A percentile compares a stretch with the other conserved stretches of the same genome.
These are phyloP conservation scores for Santalum album DNA, from an alignment of 164 flowering plant species.

Conservation along the genomic window DNA sequence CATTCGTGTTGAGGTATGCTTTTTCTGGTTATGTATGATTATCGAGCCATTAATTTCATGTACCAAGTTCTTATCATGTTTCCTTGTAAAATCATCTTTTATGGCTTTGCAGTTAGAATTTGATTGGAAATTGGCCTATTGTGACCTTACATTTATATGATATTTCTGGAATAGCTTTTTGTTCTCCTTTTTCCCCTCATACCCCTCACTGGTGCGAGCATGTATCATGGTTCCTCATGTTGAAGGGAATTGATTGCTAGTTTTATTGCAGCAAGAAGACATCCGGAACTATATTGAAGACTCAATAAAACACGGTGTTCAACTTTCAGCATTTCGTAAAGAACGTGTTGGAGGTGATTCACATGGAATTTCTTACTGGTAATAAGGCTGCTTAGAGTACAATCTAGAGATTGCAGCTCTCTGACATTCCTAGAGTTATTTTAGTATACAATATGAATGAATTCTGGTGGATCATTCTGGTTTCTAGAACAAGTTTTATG, in stretches of 20 bases:
- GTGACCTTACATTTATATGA: too few species aligned
- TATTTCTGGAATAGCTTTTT: too few species aligned
- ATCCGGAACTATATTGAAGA: conserved; percentile 78
- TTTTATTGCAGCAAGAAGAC: conserved; percentile 89
- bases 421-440: neutral
- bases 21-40: too few species aligned
- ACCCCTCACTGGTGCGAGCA: too few species aligned
- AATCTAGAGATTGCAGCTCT: neutral
- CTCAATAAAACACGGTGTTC: conserved; percentile 71
- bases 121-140: too few species aligned
- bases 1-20: conserved; percentile 93
- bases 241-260: neutral
- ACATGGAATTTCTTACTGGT: conserved; percentile 88
- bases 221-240: neutral
- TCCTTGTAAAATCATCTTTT: too few species aligned
- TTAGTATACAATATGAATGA: neutral
- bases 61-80: too few species aligned
- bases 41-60: too few species aligned
- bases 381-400: conserved; percentile 7
- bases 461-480: neutral
- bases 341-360: conserved; percentile 98
- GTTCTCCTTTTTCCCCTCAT: too few species aligned
- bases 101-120: too few species aligned
- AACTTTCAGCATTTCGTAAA: conserved; percentile 77
- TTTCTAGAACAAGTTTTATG: neutral